Base-by-base conservation (phyloP, 495 filamentous ascomycete genomes). In the Podospora pseudopauciseta region DNA sequence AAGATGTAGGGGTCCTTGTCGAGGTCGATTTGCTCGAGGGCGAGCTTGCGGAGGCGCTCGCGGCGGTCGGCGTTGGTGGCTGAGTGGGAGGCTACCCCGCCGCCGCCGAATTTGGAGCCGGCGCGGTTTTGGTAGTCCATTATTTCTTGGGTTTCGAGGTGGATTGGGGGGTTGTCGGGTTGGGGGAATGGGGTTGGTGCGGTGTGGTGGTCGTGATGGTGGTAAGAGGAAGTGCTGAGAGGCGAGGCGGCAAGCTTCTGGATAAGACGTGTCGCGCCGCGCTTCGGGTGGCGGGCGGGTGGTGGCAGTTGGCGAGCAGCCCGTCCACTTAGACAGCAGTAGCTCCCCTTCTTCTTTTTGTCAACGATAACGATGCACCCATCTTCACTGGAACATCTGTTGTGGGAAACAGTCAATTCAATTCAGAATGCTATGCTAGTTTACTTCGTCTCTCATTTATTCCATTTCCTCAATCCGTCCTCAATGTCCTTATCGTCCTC, bases 1-100 rank as follows among this genome's bases (percentile, higher is more conserved):
- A 99, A 98, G 86, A 99, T 97, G 85, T 98, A 99, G 0, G 95
- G 95, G 82, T 99, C 95, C 81, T 98, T 98, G 77, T 98, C 96
- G 59, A 99, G 89, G 80, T 99, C 96, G 84, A 99, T 99, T 20
- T 92, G 93, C 82, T 99, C 95, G 70, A 99, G 91, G 15, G 95
- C 95, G 74, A 99, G 92, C 82, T 97, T 97, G 77, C 95, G 94
- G 23, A 98, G 89, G 65, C 96, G 93, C 79, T 98, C 96, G 72
- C 95, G 92, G 54, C 95, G 91, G 84, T 99, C 95, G 64, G 96
- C 94, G 78, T 98, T 99, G 58, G 93, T 94, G 65, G 92, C 90
- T 74, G 89, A 92, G 78, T 93, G 89, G 6, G 93, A 97, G 75
- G 95, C 95, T 67, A 98, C 93, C 77, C 95, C 95, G 73, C 95